A percentile compares a stretch with the other conserved stretches of the same genome.
Evolutionary conservation across 306 rosid genomes (phyloP).

Genomic region (Potentilla sterilis): DNA sequence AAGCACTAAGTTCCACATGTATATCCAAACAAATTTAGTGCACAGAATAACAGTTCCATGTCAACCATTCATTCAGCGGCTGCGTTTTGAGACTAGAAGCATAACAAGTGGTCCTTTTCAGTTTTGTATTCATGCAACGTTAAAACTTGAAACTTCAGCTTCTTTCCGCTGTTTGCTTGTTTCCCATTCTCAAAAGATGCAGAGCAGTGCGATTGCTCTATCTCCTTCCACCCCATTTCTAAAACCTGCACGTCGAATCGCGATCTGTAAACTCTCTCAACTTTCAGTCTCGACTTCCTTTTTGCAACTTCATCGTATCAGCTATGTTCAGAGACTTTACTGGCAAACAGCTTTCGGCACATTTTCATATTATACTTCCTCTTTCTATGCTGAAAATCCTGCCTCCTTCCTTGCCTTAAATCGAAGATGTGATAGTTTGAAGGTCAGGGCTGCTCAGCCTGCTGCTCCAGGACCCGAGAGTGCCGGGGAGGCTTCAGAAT

Average conservation of each 20-base stretch:
- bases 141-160: background rate
- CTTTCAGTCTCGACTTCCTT: slow-evolving; percentile 4
- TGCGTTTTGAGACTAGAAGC: background rate
- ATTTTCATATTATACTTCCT: slow-evolving; percentile 22
- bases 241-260: slow-evolving; percentile 22
- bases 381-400: slow-evolving; percentile 14
- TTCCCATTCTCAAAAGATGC: slow-evolving; percentile 29
- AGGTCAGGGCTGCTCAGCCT: slow-evolving; percentile 30
- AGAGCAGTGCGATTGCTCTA: slow-evolving; percentile 27
- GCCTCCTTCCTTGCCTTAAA: slow-evolving; percentile 27
- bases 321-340: slow-evolving; percentile 18
- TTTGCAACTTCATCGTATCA: background rate
- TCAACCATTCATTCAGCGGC: slow-evolving; percentile 14
- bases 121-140: slow-evolving; percentile 28
- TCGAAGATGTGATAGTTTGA: slow-evolving; percentile 30
- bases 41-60: background rate
- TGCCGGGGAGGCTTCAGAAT: slow-evolving; percentile 30
- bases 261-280: slow-evolving; percentile 3
- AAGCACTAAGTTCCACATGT: slow-evolving; percentile 11
- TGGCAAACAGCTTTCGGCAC: slow-evolving; percentile 9
- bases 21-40: slow-evolving; percentile 10
- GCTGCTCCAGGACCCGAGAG: slow-evolving; percentile 36
- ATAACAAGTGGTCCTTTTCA: background rate
- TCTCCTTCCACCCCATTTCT: slow-evolving; percentile 24
- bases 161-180: background rate